Percentiles rank a stretch among this genome's conserved stretches.
phyloP scores from a whole-genome alignment of 2,329 filamentous ascomycete species.

The Arthrobotrys conoides region DNA sequence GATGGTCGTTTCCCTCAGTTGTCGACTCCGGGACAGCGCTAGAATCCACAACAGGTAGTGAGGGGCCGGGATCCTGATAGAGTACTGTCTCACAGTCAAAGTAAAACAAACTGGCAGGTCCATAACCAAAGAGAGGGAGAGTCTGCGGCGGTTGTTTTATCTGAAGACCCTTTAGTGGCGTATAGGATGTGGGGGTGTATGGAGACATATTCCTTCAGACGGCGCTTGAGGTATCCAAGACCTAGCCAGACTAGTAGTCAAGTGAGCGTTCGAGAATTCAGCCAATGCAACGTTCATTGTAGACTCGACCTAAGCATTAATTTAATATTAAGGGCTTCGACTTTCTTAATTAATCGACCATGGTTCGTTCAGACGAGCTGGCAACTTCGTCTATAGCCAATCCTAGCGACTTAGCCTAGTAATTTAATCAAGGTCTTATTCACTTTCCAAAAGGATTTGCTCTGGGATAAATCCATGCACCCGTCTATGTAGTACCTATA shows the following conservation, averaged over 20 bases:
- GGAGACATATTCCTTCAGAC: slow-evolving; percentile 7
- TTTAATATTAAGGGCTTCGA: too few relatives aligned
- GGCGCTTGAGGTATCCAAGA: not conserved
- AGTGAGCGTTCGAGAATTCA: not conserved
- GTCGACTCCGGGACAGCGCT: not conserved
- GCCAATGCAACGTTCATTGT: not conserved
- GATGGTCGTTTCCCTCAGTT: not conserved
- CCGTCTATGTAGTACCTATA: too few relatives aligned
- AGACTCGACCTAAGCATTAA: too few relatives aligned
- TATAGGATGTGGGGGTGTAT: not conserved
- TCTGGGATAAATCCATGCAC: too few relatives aligned
- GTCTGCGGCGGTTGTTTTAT: not conserved
- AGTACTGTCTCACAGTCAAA: slow-evolving; percentile 6
- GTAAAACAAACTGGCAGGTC: not conserved
- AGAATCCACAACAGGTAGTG: not conserved
- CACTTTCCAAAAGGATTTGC: too few relatives aligned
- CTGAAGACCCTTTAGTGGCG: slow-evolving; percentile 7
- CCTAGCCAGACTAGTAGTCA: not conserved
- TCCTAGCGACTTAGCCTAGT: not conserved
- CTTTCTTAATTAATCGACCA: too few relatives aligned
- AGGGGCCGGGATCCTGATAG: not conserved
- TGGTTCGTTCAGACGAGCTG: not conserved
- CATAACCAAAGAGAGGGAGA: not conserved
- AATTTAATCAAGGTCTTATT: not conserved
- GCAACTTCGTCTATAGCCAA: not conserved